Conservation (phyloP, 495 filamentous ascomycete species). For the Paragyromitra xinjiangensis region DNA sequence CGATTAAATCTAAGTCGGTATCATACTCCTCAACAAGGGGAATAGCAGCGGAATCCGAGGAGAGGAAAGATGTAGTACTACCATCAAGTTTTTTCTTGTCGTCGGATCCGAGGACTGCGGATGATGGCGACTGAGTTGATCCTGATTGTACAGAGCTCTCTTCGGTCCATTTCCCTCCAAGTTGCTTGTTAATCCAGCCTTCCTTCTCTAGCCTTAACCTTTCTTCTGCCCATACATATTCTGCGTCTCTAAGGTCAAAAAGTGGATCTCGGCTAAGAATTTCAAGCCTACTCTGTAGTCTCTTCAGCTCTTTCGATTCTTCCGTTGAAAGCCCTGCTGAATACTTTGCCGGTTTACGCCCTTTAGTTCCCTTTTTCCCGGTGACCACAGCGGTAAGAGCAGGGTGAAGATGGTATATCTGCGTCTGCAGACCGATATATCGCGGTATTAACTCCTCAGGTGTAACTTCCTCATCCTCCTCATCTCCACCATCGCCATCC, state of each 20-base stretch:
- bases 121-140: background rate
- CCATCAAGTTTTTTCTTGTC: conserved; percentile 17
- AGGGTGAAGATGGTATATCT: conserved; percentile 77
- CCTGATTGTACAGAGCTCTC: conserved; percentile 12
- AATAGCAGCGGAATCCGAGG: background rate
- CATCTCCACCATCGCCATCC: conserved; percentile 63
- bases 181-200: conserved; percentile 56
- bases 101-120: background rate
- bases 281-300: conserved; percentile 73
- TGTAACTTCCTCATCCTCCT: conserved; percentile 68
- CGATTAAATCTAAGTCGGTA: conserved; percentile 34
- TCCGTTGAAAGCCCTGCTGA: conserved; percentile 57
- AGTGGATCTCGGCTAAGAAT: conserved; percentile 84
- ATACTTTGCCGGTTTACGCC: conserved; percentile 27
- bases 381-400: conserved; percentile 62
- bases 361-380: conserved; percentile 61
- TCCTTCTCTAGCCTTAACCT: conserved; percentile 73
- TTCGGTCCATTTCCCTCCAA: conserved; percentile 28
- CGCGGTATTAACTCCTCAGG: conserved; percentile 78
- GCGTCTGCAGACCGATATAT: conserved; percentile 75
- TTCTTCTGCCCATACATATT: conserved; percentile 74
- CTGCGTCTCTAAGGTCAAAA: conserved; percentile 80
- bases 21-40: conserved; percentile 28
- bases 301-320: conserved; percentile 63
- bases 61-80: background rate